Evolutionary conservation across 1,284 basidiomycete species (phyloP).

Genomic region (Amylostereum chailletii): DNA sequence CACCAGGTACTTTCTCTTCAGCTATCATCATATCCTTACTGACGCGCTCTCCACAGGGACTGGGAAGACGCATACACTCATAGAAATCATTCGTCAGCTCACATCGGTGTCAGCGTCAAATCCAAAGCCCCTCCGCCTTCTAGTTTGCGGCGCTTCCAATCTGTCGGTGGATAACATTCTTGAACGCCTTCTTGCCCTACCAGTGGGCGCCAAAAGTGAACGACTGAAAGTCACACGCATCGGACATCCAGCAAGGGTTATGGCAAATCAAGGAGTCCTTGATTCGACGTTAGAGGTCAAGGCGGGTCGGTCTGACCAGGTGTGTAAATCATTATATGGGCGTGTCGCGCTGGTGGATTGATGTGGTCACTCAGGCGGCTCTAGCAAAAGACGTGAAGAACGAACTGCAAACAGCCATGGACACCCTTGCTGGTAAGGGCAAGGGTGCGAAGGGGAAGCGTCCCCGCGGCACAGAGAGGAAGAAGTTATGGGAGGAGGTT

Average conservation of each 20-base stretch:
- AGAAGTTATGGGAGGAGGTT: conserved; percentile 88
- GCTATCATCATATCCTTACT: neutral
- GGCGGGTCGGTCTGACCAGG: conserved; percentile 71
- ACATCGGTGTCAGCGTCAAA: conserved; percentile 41
- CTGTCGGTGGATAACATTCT: conserved; percentile 89
- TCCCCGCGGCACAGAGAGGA: conserved; percentile 71
- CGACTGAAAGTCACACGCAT: conserved; percentile 67
- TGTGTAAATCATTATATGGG: conserved; percentile 12
- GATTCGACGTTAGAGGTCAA: conserved; percentile 85
- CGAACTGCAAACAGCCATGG: conserved; percentile 69
- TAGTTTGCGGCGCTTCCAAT: conserved; percentile 90
- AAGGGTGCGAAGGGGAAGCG: conserved; percentile 68
- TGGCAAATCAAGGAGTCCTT: conserved; percentile 62
- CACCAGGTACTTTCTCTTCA: conserved; percentile 60
- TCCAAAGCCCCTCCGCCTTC: conserved; percentile 46
- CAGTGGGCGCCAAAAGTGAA: conserved; percentile 31
- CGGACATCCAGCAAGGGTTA: conserved; percentile 90
- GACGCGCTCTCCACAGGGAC: conserved; percentile 41
- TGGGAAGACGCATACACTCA: conserved; percentile 88
- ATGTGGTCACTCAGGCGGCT: conserved; percentile 33
- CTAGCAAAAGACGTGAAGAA: conserved; percentile 80
- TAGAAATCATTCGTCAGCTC: conserved; percentile 84
- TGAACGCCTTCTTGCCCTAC: conserved; percentile 66
- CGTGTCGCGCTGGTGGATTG: neutral
- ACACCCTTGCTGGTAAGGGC: conserved; percentile 65